Evolutionary conservation across 2,329 filamentous ascomycete genomes (phyloP), one percentile per base, ranked within the genome.

Genomic region (Exophiala alcalophila): DNA sequence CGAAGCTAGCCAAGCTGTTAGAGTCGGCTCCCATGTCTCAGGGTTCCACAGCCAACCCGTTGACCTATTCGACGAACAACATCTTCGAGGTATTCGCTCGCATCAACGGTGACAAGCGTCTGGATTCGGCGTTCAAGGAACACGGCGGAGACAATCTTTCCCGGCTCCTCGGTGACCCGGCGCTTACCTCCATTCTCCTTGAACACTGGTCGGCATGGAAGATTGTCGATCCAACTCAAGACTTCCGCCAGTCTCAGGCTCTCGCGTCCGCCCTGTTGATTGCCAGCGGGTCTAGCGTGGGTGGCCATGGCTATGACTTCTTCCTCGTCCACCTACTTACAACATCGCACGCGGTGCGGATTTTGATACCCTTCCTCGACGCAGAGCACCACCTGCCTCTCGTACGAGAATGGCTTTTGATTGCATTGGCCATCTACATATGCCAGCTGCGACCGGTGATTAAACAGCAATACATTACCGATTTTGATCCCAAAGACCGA

Each of bases 181-280:
- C 91, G 58, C 72, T 76, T 10, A 73, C 81, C 0, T 47, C 46
- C 10, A 50, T 53, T 35, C 70, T 95, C 11, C 65, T 96, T 31
- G 84, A 94, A 55, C 87, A 97, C 68, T 97, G 89, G 87, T 92
- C 94, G 54, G 82, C 84, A 3, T 96, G 89, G 90, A 71, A 74
- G 7, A 72, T 94, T 15, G 66, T 73, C 6, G 74, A 90, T 47
- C 83, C 86, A 1, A 72, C 74, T n/a, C 73, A 76, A 52, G 83
- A 89, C 57, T 94, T 97, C 59, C 76, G 80, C 44, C 76, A 84
- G 43, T 86, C 82, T 1, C 79, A 83, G 52, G 67, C 72, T 44
- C 65, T 75, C 3, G 77, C 77, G 2, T 67, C 72, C 1, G 66
- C 67, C 1, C 47, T 74, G 2, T 52, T 72, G 4, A 59, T 66